Evolutionary conservation across 1,284 basidiomycete genomes (phyloP), one percentile per base, ranked within the genome.

Genomic region (Porogramme epimiltina): DNA sequence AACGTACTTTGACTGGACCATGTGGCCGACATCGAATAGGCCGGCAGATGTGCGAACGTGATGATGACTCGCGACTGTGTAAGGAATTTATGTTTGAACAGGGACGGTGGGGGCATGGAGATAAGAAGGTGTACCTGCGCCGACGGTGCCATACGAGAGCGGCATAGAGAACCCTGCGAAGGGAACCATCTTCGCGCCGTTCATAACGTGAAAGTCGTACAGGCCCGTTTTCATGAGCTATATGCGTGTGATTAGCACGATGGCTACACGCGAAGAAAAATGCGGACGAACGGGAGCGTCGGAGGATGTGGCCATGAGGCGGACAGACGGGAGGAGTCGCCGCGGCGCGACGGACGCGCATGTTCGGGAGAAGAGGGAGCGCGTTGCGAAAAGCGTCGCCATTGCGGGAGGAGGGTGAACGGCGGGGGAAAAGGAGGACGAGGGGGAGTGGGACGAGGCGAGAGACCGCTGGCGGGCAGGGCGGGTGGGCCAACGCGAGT

Each of bases 161-260:
- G 96, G 96, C 96, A 99, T 99, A 13, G 85, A 83, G 70, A 87
- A 98, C 3, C 96, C 96, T 1, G 93, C 95, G 68, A 98, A 99
- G 0, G 93, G 89, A 1, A 98, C 95, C 91, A 99, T 95, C 73
- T 97, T 97, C 16, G 88, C 97, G 34, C 83, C 88, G 67, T 94
- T 79, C 59, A 82, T 67, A 52, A 93, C 71, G 69, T 99, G 95
- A 68, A 96, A 96, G 63, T 96, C 91, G 65, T 97, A 95, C 25
- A 99, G 76, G 0, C 87, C 85, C 0, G 96, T 99, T 61, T 78
- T 81, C 62, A 65, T 70, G 40, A 82, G 70, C 74, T 79, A 39
- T 16, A 15, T 47, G 15, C 46, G 24, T 37, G 9, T n/a, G 16
- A 46, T 20, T 43, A 24, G 3, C 1, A 13, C 1, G 18, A 23